Conservation (phyloP, 306 rosid species). For the Cicer cuneatum region DNA sequence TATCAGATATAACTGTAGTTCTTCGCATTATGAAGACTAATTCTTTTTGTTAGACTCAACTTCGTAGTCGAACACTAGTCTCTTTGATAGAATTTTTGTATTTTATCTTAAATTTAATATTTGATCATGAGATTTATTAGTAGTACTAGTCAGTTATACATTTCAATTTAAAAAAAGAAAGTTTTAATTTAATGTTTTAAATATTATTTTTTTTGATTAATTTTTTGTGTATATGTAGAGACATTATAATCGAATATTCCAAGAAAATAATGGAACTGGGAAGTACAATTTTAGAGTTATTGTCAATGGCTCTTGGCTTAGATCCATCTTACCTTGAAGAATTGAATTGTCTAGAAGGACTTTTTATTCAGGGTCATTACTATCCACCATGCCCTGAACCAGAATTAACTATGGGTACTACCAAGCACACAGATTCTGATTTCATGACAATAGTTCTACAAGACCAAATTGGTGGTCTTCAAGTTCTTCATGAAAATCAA, state of each 20-base stretch:
- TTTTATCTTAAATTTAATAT: too few relatives aligned
- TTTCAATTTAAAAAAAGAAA: background rate
- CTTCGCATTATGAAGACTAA: too few relatives aligned
- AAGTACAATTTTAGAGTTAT: conserved; percentile 47
- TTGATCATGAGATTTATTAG: too few relatives aligned
- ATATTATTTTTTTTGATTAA: background rate
- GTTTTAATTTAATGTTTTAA: background rate
- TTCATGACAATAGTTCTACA: conserved; percentile 57
- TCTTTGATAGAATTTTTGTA: too few relatives aligned
- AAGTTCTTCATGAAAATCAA: conserved; percentile 42
- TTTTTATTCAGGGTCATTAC: conserved; percentile 25
- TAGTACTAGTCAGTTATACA: too few relatives aligned
- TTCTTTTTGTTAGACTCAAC: too few relatives aligned
- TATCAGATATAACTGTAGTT: too few relatives aligned
- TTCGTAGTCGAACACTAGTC: too few relatives aligned
- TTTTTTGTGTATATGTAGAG: conserved; percentile 37
- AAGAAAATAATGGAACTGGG: conserved; percentile 47
- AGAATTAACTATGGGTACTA: conserved; percentile 41
- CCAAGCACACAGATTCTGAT: conserved; percentile 42
- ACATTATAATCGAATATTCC: conserved; percentile 50
- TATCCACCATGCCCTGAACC: conserved; percentile 51
- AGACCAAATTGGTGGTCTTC: conserved; percentile 63
- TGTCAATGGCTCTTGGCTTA: conserved; percentile 56
- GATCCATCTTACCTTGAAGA: conserved; percentile 26
- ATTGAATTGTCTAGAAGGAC: conserved; percentile 47